Conservation (phyloP, 1,284 basidiomycete species). For the Volvariella volvacea region DNA sequence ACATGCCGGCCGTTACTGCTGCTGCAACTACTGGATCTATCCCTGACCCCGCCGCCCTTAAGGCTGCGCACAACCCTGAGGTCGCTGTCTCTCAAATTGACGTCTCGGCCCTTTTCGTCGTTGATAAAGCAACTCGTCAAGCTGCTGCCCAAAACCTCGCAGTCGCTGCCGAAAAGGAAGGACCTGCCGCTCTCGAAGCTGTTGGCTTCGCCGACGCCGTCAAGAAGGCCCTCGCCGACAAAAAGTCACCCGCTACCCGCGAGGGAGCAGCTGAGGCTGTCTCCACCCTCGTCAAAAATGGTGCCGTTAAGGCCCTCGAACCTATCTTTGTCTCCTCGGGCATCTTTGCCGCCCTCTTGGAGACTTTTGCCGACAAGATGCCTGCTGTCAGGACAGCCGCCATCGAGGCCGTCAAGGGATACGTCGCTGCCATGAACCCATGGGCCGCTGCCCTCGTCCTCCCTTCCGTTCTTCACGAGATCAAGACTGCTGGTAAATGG, state of each 20-base stretch:
- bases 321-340: slow-evolving; percentile 82
- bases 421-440: slow-evolving; percentile 81
- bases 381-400: slow-evolving; percentile 81
- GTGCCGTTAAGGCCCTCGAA: slow-evolving; percentile 84
- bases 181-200: slow-evolving; percentile 74
- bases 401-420: slow-evolving; percentile 77
- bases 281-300: slow-evolving; percentile 66
- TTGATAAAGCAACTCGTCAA: slow-evolving; percentile 70
- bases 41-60: slow-evolving; percentile 57
- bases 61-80: slow-evolving; percentile 45
- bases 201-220: slow-evolving; percentile 77
- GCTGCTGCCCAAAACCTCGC: slow-evolving; percentile 69
- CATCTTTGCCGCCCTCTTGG: slow-evolving; percentile 82
- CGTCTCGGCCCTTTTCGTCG: slow-evolving; percentile 58
- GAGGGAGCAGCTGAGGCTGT: slow-evolving; percentile 80
- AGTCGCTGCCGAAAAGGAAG: slow-evolving; percentile 76
- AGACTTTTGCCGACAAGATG: slow-evolving; percentile 91
- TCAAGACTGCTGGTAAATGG: slow-evolving; percentile 98
- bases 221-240: slow-evolving; percentile 85
- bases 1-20: slow-evolving; percentile 68
- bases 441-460: slow-evolving; percentile 87
- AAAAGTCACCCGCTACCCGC: slow-evolving; percentile 82
- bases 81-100: slow-evolving; percentile 55
- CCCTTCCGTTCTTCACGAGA: slow-evolving; percentile 88
- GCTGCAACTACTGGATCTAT: slow-evolving; percentile 34